Evolutionary conservation across 2,329 filamentous ascomycete genomes (phyloP), one percentile per base, ranked within the genome.

Genomic region (Curvularia hawaiiensis): DNA sequence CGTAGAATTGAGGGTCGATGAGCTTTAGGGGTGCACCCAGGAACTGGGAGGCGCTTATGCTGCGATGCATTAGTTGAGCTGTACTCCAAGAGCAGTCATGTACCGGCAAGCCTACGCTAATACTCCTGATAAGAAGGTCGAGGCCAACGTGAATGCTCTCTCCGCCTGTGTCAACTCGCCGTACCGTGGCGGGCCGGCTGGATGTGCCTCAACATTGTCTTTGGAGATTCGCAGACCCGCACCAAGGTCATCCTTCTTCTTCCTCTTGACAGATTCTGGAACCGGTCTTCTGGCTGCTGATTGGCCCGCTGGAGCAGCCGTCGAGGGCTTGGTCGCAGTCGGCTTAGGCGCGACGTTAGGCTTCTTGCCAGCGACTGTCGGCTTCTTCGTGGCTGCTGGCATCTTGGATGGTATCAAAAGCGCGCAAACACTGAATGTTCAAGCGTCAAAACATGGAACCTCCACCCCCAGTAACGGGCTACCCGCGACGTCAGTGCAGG

Each of bases 11-110:
- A 56, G 86, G 86, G 73, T 92, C 89, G 69, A 92, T 79, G 60
- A 88, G 83, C 73, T 95, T 95, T 47, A 96, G 77, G 2, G 91
- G 91, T 0, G 85, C 78, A 33, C 92, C 92, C 56, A 96, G 79
- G 61, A 92, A 82, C 70, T 96, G 91, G 7, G 91, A 91, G 18
- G 85, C 74, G 66, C 85, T 84, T 68, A 83, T 83, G 31, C 78
- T 79, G 60, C 54, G 41, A 30, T 46, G 46, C 38, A 35, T 63
- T 68, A 58, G 72, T 66, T 52, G 38, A 22, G 24, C 10, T 45
- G 11, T 22, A 45, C 22, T 18, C 28, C 7, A 11, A 20, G 8
- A 12, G 38, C 5, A 31, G 30, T 1, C 30, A 10, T 20, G 10
- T 38, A 38, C 16, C 12, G 49, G 20, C 30, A 22, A 60, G 60